Percentiles rank a stretch among this genome's conserved stretches.
phyloP scores from a whole-genome alignment of 208 protist species.

The Angomonas ambiguus region DNA sequence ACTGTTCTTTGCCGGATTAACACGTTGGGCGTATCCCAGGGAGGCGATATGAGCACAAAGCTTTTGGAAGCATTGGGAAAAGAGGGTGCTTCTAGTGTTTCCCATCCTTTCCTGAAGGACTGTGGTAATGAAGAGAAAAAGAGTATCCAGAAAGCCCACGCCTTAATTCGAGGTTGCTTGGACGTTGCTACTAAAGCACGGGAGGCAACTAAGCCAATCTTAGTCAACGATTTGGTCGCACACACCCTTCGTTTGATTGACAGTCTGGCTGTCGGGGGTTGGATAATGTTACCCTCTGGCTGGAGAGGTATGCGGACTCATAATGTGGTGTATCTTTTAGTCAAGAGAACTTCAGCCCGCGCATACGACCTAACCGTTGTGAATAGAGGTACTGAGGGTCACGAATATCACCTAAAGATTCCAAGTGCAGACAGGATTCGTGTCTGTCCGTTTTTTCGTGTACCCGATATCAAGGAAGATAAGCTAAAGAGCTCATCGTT shows the following conservation, averaged over 20 bases:
- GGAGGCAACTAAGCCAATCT: conserved; percentile 22
- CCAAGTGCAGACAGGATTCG: conserved; percentile 55
- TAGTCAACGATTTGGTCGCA: conserved; percentile 28
- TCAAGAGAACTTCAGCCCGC: conserved; percentile 24
- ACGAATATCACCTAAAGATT: conserved; percentile 60
- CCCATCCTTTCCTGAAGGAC: conserved; percentile 28
- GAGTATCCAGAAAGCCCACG: conserved; percentile 41
- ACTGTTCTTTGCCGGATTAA: conserved; percentile 50
- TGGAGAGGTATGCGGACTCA: conserved; percentile 33
- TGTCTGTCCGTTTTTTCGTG: conserved; percentile 37
- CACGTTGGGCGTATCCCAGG: conserved; percentile 19
- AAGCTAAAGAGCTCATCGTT: conserved; percentile 47
- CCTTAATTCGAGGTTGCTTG: conserved; percentile 27
- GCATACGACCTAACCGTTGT: conserved; percentile 47
- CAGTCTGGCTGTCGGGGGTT: conserved; percentile 41
- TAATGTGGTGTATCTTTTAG: conserved; percentile 45
- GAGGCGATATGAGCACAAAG: conserved; percentile 8
- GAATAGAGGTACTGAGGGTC: conserved; percentile 45
- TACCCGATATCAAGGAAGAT: conserved; percentile 30
- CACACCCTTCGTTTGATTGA: conserved; percentile 23
- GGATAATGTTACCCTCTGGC: conserved; percentile 43
- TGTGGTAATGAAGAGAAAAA: conserved; percentile 23
- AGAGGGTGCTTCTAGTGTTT: conserved; percentile 19
- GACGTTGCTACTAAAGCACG: conserved; percentile 27
- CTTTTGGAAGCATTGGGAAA: conserved; percentile 26